Percentiles rank a stretch among this genome's conserved stretches.
phyloP scores from a whole-genome alignment of 2,329 filamentous ascomycete species.

The Diaporthe sp. region DNA sequence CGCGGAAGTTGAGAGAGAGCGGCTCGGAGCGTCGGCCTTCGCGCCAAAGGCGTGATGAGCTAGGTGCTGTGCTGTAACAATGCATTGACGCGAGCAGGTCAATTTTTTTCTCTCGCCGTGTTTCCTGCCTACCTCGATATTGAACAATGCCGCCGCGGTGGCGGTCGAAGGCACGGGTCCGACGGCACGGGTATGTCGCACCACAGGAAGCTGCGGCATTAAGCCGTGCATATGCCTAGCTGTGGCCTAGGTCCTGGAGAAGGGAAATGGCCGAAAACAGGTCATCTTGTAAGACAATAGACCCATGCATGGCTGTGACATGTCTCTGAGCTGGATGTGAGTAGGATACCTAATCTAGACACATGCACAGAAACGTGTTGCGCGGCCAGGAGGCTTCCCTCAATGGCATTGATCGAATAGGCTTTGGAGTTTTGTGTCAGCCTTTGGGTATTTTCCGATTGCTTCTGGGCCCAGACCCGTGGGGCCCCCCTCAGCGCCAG shows the following conservation, averaged over 20 bases:
- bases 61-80: not conserved
- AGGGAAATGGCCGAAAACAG: not conserved
- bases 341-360: not conserved
- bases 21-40: not conserved
- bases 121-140: not conserved
- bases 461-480: conserved; percentile 1
- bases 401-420: conserved; percentile 19
- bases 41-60: not conserved
- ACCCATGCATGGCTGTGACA: conserved; percentile 12
- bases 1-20: not conserved
- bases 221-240: not conserved
- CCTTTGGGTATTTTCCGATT: conserved; percentile 3
- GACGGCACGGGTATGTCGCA: conserved; percentile 29
- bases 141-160: conserved; percentile 19
- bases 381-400: conserved; percentile 2
- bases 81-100: conserved; percentile 8
- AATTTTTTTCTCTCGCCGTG: not conserved
- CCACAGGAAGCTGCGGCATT: conserved; percentile 16
- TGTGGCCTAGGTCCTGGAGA: not conserved
- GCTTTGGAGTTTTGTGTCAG: conserved; percentile 18
- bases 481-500: not conserved
- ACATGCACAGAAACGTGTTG: not conserved
- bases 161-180: conserved; percentile 19
- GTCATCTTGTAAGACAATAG: not conserved
- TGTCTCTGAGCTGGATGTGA: conserved; percentile 1